Base-by-base conservation (phyloP, 2,329 filamentous ascomycete species). In the Gnomoniopsis sp. region DNA sequence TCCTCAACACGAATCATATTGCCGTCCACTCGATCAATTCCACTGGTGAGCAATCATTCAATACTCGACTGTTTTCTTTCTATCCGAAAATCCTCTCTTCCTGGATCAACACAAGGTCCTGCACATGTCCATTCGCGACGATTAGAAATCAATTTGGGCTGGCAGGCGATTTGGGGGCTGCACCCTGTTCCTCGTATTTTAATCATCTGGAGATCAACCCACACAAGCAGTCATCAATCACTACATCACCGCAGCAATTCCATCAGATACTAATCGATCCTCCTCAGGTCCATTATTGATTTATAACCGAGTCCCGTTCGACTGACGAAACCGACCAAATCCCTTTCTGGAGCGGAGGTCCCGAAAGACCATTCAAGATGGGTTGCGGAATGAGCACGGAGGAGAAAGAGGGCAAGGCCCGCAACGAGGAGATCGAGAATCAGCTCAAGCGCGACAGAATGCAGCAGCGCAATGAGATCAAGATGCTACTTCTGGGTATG, bases 361-460 rank as follows among this genome's bases (percentile, higher is more conserved):
- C 62, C 58, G 49, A 65, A 62, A 68, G 34, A 67, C 62, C 75
- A 77, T 80, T 74, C 88, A 92, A 82, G 71, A 99, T 99, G 95
- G 95, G 95, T 87, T 99, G 95, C 78, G 93, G 93, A 79, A 96
- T 97, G 91, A 98, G 93, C 77, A 96, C 95, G 74, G 95, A 98
- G 83, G 95, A 98, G 81, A 97, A 97, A 89, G 95, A 98, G 92
- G 93, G 95, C 80, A 98, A 97, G 90, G 91, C 92, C 83, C 89
- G 95, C 70, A 98, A 99, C 76, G 95, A 99, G 85, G 93, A 98
- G 87, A 99, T 99, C 73, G 95, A 99, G 80, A 98, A 97, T 77
- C 93, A 98, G 83, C 83, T 98, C 74, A 98, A 97, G 86, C 86
- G 91, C 76, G 95, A 99, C 74, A 96, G 96, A 80, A 90, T 98